Conservation (phyloP, 1,284 basidiomycete genomes). For the Puccinia polysora region DNA sequence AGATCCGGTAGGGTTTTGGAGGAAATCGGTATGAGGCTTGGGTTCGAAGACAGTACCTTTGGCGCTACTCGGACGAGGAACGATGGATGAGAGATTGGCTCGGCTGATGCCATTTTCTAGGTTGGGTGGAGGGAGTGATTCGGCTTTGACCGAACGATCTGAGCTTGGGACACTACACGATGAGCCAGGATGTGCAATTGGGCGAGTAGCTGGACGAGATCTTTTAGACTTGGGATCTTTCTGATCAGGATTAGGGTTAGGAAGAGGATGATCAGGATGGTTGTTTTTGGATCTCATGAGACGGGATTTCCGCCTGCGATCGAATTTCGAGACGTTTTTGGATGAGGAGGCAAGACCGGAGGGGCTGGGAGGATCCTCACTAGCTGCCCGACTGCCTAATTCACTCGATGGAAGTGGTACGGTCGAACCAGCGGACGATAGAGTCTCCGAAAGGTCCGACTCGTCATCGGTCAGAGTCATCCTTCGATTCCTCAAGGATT, state of each 20-base stretch:
- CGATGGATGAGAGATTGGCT: constrained; percentile 8
- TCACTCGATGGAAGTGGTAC: constrained; percentile 43
- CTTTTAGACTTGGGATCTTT: constrained; percentile 32
- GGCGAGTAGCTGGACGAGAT: background rate
- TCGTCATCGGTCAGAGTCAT: constrained; percentile 43
- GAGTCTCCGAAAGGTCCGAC: constrained; percentile 42
- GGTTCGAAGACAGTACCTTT: constrained; percentile 21
- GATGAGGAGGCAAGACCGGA: constrained; percentile 14
- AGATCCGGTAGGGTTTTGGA: background rate
- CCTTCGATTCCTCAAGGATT: background rate
- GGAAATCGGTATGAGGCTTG: constrained; percentile 1
- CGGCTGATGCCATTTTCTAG: constrained; percentile 14
- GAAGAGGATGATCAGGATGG: constrained; percentile 14
- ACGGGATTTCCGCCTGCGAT: constrained; percentile 32
- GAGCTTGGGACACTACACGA: constrained; percentile 13
- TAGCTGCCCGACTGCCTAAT: constrained; percentile 38
- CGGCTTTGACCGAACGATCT: constrained; percentile 32
- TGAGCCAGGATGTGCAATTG: constrained; percentile 15
- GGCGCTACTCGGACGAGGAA: constrained; percentile 24
- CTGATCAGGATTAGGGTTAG: constrained; percentile 15
- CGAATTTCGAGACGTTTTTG: constrained; percentile 27
- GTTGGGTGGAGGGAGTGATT: constrained; percentile 37
- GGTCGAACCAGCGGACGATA: constrained; percentile 43
- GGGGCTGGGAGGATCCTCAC: constrained; percentile 38
- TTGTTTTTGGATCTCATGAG: constrained; percentile 26